phyloP scores from a whole-genome alignment of 805 yeast species.

The Pichia occidentalis region DNA sequence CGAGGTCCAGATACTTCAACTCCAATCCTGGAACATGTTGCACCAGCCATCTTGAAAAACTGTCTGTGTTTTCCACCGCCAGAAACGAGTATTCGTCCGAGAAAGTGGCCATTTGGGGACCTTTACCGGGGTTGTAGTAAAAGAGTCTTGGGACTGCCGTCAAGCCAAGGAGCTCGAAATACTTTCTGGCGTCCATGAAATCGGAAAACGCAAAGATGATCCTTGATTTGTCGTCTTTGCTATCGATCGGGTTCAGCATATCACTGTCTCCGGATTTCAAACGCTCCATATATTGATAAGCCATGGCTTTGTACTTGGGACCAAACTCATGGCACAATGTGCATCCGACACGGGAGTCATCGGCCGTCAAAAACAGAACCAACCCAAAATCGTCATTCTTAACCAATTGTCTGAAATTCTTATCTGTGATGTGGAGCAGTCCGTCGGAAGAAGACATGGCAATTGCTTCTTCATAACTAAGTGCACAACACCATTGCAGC shows the following conservation, averaged over 20 bases:
- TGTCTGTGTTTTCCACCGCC: conserved; percentile 34
- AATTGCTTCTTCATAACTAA: conserved; percentile 18
- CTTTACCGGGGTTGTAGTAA: conserved; percentile 25
- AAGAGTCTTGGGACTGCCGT: conserved; percentile 75
- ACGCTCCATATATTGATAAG: conserved; percentile 47
- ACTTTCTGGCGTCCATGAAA: conserved; percentile 47
- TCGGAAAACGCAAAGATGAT: conserved; percentile 74
- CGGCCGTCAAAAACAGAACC: conserved; percentile 67
- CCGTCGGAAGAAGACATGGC: conserved; percentile 12
- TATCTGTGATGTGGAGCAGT: conserved; percentile 40
- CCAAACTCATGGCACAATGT: conserved; percentile 60
- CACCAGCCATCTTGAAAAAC: conserved; percentile 13
- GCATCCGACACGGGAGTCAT: conserved; percentile 70
- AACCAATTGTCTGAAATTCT: conserved; percentile 49
- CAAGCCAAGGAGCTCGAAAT: conserved; percentile 48
- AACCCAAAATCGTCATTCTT: conserved; percentile 60
- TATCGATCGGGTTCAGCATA: conserved; percentile 44
- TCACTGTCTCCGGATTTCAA: conserved; percentile 34
- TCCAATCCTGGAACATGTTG: conserved; percentile 7
- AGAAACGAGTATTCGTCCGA: conserved; percentile 39
- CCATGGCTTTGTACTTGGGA: conserved; percentile 58
- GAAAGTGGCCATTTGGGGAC: conserved; percentile 19
- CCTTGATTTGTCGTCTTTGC: conserved; percentile 19
- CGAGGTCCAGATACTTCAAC: conserved; percentile 1
- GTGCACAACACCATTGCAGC: conserved; percentile 15